These are phyloP conservation scores for Metschnikowia koreensis DNA, from an alignment of 805 yeast species.

Conservation along the genomic window DNA sequence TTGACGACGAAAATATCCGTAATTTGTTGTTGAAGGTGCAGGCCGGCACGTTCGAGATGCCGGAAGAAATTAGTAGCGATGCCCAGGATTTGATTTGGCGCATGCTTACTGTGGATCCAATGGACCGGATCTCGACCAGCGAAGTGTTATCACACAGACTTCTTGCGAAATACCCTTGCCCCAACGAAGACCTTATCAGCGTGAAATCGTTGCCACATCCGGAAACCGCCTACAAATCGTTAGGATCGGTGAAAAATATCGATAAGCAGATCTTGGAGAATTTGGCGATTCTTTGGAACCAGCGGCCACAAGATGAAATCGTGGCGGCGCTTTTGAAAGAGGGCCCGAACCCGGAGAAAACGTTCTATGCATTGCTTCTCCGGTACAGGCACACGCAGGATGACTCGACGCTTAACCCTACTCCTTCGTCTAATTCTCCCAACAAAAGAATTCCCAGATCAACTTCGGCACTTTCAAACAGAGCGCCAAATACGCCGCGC, in stretches of 20 bases:
- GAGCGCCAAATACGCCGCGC: constrained; percentile 11
- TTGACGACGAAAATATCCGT: constrained; percentile 79
- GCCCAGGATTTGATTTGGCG: constrained; percentile 64
- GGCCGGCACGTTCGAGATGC: constrained; percentile 73
- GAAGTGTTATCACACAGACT: constrained; percentile 62
- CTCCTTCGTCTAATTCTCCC: constrained; percentile 12
- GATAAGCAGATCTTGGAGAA: constrained; percentile 55
- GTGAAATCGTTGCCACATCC: constrained; percentile 54
- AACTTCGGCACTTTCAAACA: constrained; percentile 9
- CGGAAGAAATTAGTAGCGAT: constrained; percentile 56
- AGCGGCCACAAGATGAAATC: constrained; percentile 44
- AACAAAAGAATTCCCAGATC: constrained; percentile 15
- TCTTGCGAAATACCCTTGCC: constrained; percentile 49
- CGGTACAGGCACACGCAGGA: constrained; percentile 44
- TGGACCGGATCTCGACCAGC: constrained; percentile 64
- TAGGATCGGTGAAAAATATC: constrained; percentile 46
- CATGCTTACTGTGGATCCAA: constrained; percentile 72
- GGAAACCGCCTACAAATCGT: constrained; percentile 50
- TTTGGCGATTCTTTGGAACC: constrained; percentile 58
- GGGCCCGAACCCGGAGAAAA: constrained; percentile 45
- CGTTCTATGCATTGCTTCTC: constrained; percentile 45
- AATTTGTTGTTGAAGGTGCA: constrained; percentile 71
- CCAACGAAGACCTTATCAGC: constrained; percentile 44
- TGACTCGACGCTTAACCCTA: constrained; percentile 23
- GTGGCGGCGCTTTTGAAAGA: constrained; percentile 33